Evolutionary conservation across 2,329 filamentous ascomycete genomes (phyloP).

Genomic region (Colletotrichum chrysophilum): DNA sequence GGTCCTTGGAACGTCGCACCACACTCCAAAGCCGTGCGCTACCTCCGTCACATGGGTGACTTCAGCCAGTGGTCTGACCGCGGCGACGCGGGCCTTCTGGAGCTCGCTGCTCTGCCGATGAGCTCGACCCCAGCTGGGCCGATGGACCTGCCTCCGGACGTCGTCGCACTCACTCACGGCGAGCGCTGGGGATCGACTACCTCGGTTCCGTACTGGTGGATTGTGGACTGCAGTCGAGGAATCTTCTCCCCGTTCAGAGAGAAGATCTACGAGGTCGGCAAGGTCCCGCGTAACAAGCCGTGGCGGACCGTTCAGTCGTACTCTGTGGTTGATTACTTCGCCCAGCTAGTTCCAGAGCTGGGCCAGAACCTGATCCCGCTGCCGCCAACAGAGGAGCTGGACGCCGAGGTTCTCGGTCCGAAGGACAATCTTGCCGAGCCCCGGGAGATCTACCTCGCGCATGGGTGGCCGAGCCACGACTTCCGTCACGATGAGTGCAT

Average conservation of each 20-base stretch:
- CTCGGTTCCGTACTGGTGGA: slow-evolving; percentile 13
- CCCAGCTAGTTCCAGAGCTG: not conserved
- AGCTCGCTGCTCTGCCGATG: slow-evolving; percentile 3
- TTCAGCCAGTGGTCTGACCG: slow-evolving; percentile 16
- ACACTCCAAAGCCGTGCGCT: slow-evolving; percentile 9
- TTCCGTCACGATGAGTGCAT: slow-evolving; percentile 17
- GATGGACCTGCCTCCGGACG: slow-evolving; percentile 12
- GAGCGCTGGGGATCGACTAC: not conserved
- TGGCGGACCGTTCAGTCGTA: slow-evolving; percentile 4
- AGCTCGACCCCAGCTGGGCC: slow-evolving; percentile 1
- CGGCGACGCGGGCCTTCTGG: slow-evolving; percentile 7
- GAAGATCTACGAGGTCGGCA: not conserved
- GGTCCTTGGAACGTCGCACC: slow-evolving; percentile 18
- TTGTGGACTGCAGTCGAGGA: slow-evolving; percentile 10
- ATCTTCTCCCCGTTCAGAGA: slow-evolving; percentile 7
- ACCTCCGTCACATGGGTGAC: slow-evolving; percentile 10
- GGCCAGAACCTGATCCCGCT: not conserved
- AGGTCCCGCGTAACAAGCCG: slow-evolving; percentile 18
- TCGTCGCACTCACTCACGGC: not conserved
- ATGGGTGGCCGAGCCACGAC: not conserved
- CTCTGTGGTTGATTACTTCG: slow-evolving; percentile 1
- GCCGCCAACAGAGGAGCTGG: slow-evolving; percentile 14
- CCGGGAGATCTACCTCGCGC: not conserved
- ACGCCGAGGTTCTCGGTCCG: slow-evolving; percentile 11
- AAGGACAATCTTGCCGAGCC: not conserved